A percentile compares a stretch with the other conserved stretches of the same genome.
These are phyloP conservation scores for Cryphonectria parasitica DNA, from an alignment of 2,329 filamentous ascomycete genomes.

Conservation along the genomic window DNA sequence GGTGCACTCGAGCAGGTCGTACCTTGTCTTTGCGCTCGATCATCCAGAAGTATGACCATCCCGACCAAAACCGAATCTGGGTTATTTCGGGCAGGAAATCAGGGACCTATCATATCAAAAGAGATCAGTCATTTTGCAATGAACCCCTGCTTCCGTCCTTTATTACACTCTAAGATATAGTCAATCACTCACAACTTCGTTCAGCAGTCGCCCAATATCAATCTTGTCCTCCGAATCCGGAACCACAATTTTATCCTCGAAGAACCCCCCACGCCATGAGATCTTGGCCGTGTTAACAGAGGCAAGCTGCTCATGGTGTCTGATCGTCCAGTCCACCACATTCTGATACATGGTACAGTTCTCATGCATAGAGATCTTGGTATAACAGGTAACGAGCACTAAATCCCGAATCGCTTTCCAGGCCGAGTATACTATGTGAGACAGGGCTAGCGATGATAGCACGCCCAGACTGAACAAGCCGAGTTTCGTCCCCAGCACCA, in stretches of 20 bases:
- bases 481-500: conserved; percentile 13
- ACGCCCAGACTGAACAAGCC: conserved; percentile 17
- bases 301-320: conserved; percentile 11
- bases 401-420: conserved; percentile 9
- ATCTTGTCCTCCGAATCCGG: conserved; percentile 13
- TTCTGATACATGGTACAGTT: conserved; percentile 1
- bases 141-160: no score
- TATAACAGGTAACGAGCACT: conserved; percentile 14
- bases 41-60: conserved; percentile 24
- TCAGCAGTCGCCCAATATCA: conserved; percentile 19
- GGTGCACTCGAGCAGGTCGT: neutral
- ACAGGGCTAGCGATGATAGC: neutral
- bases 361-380: conserved; percentile 23
- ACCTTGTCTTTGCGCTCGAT: conserved; percentile 22
- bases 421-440: conserved; percentile 14
- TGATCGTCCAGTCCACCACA: conserved; percentile 17
- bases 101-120: conserved; percentile 1
- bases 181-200: conserved; percentile 20
- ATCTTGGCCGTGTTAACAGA: conserved; percentile 17
- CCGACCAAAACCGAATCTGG: conserved; percentile 23
- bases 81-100: conserved; percentile 20
- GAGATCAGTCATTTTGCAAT: neutral
- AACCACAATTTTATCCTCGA: conserved; percentile 9
- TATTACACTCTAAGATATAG: neutral
- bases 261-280: neutral